Base-by-base conservation (phyloP, 2,329 filamentous ascomycete genomes). In the Xylogone sp. region DNA sequence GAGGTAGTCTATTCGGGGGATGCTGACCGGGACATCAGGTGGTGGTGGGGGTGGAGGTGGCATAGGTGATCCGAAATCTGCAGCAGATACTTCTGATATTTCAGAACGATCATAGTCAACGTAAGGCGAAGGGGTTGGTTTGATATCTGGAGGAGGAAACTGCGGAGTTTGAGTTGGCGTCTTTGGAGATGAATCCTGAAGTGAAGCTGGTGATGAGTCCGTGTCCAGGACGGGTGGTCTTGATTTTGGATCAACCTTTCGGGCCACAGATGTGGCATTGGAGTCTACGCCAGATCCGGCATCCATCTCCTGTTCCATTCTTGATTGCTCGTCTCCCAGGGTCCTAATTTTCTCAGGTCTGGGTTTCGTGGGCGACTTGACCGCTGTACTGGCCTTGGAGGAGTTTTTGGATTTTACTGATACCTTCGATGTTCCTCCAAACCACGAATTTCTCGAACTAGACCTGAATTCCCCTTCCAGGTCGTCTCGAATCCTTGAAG, bases 1-100 rank as follows among this genome's bases (percentile, higher is more conserved):
- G 18, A 97, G 76, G 66, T 97, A 97, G 66, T 97, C 93, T 18
- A 97, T 91, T 54, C 89, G 82, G 1, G 93, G 93, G 12, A 85
- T 79, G 42, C 90, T 84, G 43, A 86, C 76, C 31, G 81, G 76
- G 42, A 78, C 65, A 53, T 57, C 55, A 59, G 48, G 84, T 73
- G 59, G 81, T 1, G 87, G 84, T 1, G 90, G 87, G 2, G 88
- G 91, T 0, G 91, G 90, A 0, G 89, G 90, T 1, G 90, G 83
- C 16, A 58, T 60, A 42, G 63, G 62, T 13, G 62, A 65, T 39
- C n/a, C 12, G 34, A 7, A 39, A 43, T 62, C 56, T 48, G 62
- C 61, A 42, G 62, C 31, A 65, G 68, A 50, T 42, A 54, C 59
- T 39, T 55, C 54, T 18, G 55, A 42, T 13, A 18, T 18, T 50